Evolutionary conservation across 805 yeast genomes (phyloP), one percentile per base, ranked within the genome.

Genomic region (Wickerhamomyces rabaulensis): DNA sequence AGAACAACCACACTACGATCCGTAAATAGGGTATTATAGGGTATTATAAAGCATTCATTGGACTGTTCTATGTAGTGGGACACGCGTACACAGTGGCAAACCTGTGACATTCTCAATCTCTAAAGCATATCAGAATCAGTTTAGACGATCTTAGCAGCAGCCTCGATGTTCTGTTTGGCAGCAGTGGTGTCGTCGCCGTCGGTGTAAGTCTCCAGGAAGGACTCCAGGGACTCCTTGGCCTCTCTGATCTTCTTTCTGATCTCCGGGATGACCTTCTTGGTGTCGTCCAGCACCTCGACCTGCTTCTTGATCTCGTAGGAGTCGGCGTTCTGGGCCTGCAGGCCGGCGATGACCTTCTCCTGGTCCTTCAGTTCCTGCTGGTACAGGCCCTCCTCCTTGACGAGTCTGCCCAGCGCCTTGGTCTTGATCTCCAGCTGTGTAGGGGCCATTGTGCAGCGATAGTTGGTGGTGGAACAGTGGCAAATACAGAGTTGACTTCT

Each of bases 381-480:
- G 60, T 87, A 88, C 29, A 78, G 68, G 12, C 58, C 58, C 51
- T 81, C 81, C 60, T 89, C 96, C 53, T 85, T 85, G 36, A 82
- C 56, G 15, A 89, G 68, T 51, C 95, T 73, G 49, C 75, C 73
- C 43, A 88, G 69, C 1, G 96, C 90, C 48, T 76, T 79, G 33
- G 76, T 72, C 55, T 86, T 87, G 61, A 88, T 85, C 56, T 84
- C 86, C 37, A 86, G 65, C 49, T 74, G 80, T 2, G 87, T 70
- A 26, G 92, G 94, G 2, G 88, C 73, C 86, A 84, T 84, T 60
- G 43, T 55, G 33, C 13, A 4, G 9, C 7, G 39, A 8, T 17
- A n/a, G n/a, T n/a, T n/a, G 19, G 21, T 15, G 36, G 3, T 31
- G 9, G 21, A 17, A 16, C 21, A 33, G 31, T 27, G 31, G 31